These are phyloP conservation scores for Miscanthus lutarioriparius DNA, from an alignment of 176 grass and related monocot species.

Conservation along the genomic window DNA sequence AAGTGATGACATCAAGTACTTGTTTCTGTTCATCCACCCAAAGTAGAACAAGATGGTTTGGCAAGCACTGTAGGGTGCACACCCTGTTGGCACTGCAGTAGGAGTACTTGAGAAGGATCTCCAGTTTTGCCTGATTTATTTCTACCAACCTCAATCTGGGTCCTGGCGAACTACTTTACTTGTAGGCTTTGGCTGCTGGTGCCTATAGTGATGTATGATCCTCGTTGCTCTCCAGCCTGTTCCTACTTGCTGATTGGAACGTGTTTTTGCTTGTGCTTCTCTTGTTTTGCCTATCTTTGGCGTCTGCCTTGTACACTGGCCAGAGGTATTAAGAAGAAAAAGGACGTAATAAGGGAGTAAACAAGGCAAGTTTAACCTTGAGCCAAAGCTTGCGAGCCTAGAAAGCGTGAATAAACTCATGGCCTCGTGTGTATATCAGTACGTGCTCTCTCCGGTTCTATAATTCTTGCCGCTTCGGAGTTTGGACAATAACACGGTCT, in stretches of 20 bases:
- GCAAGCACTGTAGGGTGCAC: background rate
- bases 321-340: too few species aligned
- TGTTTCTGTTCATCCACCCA: background rate
- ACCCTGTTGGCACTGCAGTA: background rate
- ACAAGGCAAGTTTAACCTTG: too few species aligned
- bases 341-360: too few species aligned
- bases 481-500: too few species aligned
- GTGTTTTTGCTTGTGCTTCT: background rate
- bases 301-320: too few species aligned
- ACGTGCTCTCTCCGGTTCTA: too few species aligned
- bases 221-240: background rate
- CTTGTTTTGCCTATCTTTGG: too few species aligned
- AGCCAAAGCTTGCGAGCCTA: too few species aligned
- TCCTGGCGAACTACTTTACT: background rate
- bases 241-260: background rate
- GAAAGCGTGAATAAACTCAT: too few species aligned
- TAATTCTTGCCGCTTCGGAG: too few species aligned
- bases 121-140: background rate
- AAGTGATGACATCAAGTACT: background rate
- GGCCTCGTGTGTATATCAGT: too few species aligned
- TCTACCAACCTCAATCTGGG: background rate
- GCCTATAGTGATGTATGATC: background rate
- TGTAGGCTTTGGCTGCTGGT: background rate
- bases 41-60: background rate
- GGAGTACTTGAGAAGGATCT: background rate